Conservation (phyloP, 495 filamentous ascomycete genomes). For the Xylaria nigripes region DNA sequence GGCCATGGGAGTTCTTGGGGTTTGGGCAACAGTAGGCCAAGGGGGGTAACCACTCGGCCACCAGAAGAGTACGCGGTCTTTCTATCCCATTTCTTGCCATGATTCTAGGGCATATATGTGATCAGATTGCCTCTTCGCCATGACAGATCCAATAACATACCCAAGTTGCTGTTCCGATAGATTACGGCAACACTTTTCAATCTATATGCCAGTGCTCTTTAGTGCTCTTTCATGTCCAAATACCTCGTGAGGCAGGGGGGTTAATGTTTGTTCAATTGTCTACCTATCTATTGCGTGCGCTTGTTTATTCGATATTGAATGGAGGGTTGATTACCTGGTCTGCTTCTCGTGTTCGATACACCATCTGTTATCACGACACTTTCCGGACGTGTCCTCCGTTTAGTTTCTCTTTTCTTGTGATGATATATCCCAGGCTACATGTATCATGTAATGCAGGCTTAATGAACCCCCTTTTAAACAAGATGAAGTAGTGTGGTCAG, state of each 20-base stretch:
- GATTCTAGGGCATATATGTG: slow-evolving; percentile 3
- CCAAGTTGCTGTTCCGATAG: not conserved
- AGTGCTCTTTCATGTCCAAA: not conserved
- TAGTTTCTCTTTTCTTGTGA: too few relatives aligned
- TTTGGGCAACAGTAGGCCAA: not conserved
- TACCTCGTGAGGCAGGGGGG: not conserved
- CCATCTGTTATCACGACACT: too few relatives aligned
- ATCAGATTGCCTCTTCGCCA: not conserved
- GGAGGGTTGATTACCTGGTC: too few relatives aligned
- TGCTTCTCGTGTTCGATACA: too few relatives aligned
- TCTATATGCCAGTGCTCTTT: not conserved
- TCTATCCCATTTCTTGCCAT: not conserved
- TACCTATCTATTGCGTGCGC: too few relatives aligned
- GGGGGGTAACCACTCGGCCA: not conserved
- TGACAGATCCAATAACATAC: not conserved
- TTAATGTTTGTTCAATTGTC: too few relatives aligned
- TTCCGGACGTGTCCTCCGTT: too few relatives aligned
- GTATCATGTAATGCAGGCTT: too few relatives aligned
- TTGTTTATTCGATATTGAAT: too few relatives aligned
- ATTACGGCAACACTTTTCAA: not conserved
- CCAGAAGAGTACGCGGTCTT: not conserved
- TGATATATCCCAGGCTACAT: too few relatives aligned
- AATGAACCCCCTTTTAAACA: too few relatives aligned
- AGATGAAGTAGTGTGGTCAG: too few relatives aligned
- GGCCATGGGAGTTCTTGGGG: slow-evolving; percentile 13